Base-by-base conservation (phyloP, 2,329 filamentous ascomycete species). In the Penicillium psychrosexuale region DNA sequence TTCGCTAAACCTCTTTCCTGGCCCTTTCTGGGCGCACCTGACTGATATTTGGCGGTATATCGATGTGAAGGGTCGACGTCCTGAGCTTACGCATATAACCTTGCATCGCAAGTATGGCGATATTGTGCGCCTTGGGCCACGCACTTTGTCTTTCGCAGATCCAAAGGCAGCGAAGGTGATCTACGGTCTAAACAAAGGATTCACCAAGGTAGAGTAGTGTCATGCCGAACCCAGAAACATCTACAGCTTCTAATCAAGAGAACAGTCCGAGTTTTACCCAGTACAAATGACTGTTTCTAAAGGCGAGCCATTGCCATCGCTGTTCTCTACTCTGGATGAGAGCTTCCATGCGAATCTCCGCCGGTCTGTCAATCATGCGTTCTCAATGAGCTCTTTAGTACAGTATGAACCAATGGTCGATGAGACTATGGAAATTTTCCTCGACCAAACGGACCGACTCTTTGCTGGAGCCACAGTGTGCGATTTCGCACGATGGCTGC, bases 371-470 rank as follows among this genome's bases (percentile, higher is more conserved):
- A 91, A 89, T 72, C 83, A 81, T 57, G 88, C 87, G 5, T 93
- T 91, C 67, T 82, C 87, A 57, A 91, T 92, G 89, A 87, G 83
- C 9, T 82, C 87, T 0, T 76, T 93, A 3, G 84, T 91, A 22
- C 84, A 89, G 66, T 91, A 91, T 65, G 90, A 94, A 66, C 88
- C 89, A 0, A 86, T 90, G 34, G 89, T 94, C 38, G 88, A 90
- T 68, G 87, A 85, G 61, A 90, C 87, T 1, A 86, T 87, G 0
- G 82, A 84, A 59, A 75, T 89, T 2, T 93, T 91, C 69, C 80
- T 93, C 6, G 72, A 79, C 31, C 83, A 84, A 67, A 87, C 84
- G 0, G 78, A 83, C 58, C 74, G 77, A 2, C 66, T 86, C 3
- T 87, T 79, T 60, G 79, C 77, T 5, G 59, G 53, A 5, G 28